Conservation (phyloP, 495 filamentous ascomycete species). For the Apiosordaria backusii region DNA sequence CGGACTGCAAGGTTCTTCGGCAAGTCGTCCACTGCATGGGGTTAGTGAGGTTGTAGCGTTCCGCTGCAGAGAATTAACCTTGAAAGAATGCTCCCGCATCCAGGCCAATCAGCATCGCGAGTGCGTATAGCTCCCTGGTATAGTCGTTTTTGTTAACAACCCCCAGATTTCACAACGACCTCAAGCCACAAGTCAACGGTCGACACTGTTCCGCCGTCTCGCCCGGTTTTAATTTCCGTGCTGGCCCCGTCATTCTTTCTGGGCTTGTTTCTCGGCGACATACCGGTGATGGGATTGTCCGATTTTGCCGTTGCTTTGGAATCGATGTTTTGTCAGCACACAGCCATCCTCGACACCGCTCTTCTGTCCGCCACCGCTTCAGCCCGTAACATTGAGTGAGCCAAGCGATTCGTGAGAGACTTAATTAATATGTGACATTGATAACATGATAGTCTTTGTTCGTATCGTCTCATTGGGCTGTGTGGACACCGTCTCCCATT, state of each 20-base stretch:
- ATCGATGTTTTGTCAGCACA: slow-evolving; percentile 3
- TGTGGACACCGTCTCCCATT: background rate
- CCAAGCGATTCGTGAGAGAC: background rate
- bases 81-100: background rate
- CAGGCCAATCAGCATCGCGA: background rate
- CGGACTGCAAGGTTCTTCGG: slow-evolving; percentile 14
- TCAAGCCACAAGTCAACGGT: background rate
- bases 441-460: background rate
- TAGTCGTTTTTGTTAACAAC: background rate
- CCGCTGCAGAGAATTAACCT: background rate
- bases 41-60: background rate
- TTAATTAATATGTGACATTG: background rate
- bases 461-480: background rate
- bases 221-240: background rate
- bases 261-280: background rate
- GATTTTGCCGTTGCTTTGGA: background rate
- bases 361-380: background rate
- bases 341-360: slow-evolving; percentile 3
- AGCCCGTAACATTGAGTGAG: background rate
- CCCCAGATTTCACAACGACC: background rate
- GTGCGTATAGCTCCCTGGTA: background rate
- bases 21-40: slow-evolving; percentile 5
- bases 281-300: background rate
- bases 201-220: background rate
- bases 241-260: background rate